Percentiles rank a stretch among this genome's conserved stretches.
Conservation (phyloP, 306 rosid species). For the Trifolium repens region DNA sequence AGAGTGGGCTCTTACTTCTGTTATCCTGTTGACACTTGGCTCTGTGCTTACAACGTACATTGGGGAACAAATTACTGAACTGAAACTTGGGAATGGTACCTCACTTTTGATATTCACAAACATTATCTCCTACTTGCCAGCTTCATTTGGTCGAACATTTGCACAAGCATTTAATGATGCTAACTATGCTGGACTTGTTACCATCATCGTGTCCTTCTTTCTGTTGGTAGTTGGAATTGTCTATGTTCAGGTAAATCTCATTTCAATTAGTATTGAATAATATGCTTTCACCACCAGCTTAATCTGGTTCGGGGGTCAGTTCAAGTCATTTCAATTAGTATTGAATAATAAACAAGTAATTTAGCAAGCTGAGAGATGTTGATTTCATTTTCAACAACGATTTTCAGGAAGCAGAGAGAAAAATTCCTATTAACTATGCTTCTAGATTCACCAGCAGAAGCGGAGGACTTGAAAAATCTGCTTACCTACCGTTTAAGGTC, state of each 20-base stretch:
- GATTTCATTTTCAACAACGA: constrained; percentile 46
- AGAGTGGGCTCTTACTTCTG: constrained; percentile 84
- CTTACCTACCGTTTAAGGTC: constrained; percentile 95
- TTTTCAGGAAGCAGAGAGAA: constrained; percentile 97
- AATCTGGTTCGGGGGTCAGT: too few species aligned
- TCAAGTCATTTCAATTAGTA: neutral
- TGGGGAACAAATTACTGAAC: constrained; percentile 85
- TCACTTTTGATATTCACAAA: constrained; percentile 96
- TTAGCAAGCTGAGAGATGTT: constrained; percentile 36
- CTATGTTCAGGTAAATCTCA: constrained; percentile 85
- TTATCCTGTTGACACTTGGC: constrained; percentile 83
- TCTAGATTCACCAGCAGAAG: constrained; percentile 80
- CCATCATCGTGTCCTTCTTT: constrained; percentile 71
- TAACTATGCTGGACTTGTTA: constrained; percentile 79
- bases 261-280: neutral
- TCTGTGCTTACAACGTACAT: constrained; percentile 84
- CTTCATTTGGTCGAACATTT: constrained; percentile 89
- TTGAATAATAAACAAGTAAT: constrained; percentile 29
- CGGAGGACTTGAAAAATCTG: constrained; percentile 85
- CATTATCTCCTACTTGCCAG: constrained; percentile 96
- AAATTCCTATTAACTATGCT: constrained; percentile 94
- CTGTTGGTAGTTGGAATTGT: constrained; percentile 91
- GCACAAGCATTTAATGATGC: constrained; percentile 83
- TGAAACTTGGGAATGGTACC: constrained; percentile 96
- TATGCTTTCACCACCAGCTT: too few species aligned